Evolutionary conservation across 1,284 basidiomycete genomes (phyloP).

Genomic region (Trichosporon sp.): DNA sequence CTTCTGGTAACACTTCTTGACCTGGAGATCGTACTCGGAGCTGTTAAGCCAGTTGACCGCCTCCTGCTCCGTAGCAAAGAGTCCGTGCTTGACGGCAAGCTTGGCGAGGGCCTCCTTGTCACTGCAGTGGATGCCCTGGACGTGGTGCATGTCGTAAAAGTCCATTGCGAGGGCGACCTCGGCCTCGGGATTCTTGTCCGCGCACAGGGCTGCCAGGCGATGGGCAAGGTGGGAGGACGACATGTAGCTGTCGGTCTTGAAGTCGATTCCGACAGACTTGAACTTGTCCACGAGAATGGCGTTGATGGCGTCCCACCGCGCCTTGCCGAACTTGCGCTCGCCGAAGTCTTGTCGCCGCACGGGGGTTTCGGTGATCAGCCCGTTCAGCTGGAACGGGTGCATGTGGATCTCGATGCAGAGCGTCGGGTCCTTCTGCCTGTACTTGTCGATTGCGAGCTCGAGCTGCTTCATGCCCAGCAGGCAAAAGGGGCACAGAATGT

Average conservation of each 20-base stretch:
- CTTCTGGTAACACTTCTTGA: constrained; percentile 45
- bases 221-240: constrained; percentile 55
- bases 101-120: constrained; percentile 48
- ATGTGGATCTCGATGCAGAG: constrained; percentile 46
- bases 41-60: constrained; percentile 45
- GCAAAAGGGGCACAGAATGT: constrained; percentile 52
- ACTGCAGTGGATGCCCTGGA: constrained; percentile 51
- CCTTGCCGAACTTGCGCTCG: constrained; percentile 51
- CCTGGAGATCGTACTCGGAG: constrained; percentile 47
- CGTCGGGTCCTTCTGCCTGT: constrained; percentile 33
- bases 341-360: constrained; percentile 42
- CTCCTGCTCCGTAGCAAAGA: constrained; percentile 47
- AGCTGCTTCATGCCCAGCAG: constrained; percentile 49
- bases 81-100: constrained; percentile 49
- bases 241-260: constrained; percentile 49
- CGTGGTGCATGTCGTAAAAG: constrained; percentile 54
- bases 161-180: constrained; percentile 51
- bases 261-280: constrained; percentile 50
- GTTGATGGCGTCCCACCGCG: constrained; percentile 45
- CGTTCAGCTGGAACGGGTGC: constrained; percentile 54
- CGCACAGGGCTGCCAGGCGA: constrained; percentile 48
- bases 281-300: constrained; percentile 47
- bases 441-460: constrained; percentile 37
- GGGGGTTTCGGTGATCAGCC: constrained; percentile 40
- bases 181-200: constrained; percentile 45